Percentiles rank a stretch among this genome's conserved stretches.
Conservation (phyloP, 2,329 filamentous ascomycete genomes). For the Stenocarpella maydis region DNA sequence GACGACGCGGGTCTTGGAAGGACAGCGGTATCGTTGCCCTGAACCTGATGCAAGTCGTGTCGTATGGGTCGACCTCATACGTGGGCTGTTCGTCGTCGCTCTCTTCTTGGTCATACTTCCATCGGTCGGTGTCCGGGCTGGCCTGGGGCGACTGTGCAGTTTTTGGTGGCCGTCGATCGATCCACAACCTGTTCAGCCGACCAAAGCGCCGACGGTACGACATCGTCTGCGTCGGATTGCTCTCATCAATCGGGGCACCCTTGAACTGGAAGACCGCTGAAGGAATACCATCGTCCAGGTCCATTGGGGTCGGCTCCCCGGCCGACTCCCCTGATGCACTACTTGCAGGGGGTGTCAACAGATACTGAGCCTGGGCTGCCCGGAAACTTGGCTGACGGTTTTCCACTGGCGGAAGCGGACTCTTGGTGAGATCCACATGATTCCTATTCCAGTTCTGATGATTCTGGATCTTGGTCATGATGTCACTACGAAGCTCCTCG, state of each 20-base stretch:
- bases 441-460: conserved; percentile 92
- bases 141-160: conserved; percentile 56
- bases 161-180: conserved; percentile 79
- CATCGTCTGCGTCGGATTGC: conserved; percentile 56
- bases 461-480: conserved; percentile 86
- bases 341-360: conserved; percentile 68
- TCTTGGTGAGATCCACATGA: conserved; percentile 86
- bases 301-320: conserved; percentile 54
- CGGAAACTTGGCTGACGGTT: conserved; percentile 74
- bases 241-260: conserved; percentile 51
- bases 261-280: conserved; percentile 56
- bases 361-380: conserved; percentile 74
- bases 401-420: conserved; percentile 81
- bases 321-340: conserved; percentile 59
- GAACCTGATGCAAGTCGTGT: conserved; percentile 66
- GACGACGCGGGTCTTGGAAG: conserved; percentile 40
- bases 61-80: conserved; percentile 79
- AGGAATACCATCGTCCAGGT: conserved; percentile 56
- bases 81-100: conserved; percentile 79
- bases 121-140: conserved; percentile 68
- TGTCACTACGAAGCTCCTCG: conserved; percentile 80
- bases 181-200: conserved; percentile 83
- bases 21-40: conserved; percentile 65
- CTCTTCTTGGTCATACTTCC: conserved; percentile 88
- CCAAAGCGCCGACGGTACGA: conserved; percentile 86